A percentile compares a stretch with the other conserved stretches of the same genome.
Conservation (phyloP, 495 filamentous ascomycete genomes). For the Xylaria palmicola region DNA sequence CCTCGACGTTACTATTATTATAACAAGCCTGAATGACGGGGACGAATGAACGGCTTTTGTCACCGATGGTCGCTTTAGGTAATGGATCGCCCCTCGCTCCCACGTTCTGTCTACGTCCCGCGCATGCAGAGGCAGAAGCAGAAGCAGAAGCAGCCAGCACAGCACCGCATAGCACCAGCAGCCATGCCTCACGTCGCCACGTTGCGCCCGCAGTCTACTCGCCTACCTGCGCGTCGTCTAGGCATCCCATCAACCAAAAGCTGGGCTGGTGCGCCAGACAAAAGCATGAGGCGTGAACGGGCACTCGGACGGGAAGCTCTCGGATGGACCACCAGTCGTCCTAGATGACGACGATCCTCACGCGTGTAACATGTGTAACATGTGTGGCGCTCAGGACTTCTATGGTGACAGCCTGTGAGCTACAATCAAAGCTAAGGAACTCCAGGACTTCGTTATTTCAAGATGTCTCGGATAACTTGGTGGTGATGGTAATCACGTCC, state of each 20-base stretch:
- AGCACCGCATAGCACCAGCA: no score
- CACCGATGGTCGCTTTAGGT: conserved; percentile 1
- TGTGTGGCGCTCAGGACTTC: neutral
- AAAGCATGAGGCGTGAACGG: neutral
- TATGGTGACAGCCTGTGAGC: no score
- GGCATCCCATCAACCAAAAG: neutral
- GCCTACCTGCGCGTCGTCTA: no score
- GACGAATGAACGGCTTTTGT: neutral
- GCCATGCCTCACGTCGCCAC: neutral
- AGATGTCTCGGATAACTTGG: no score
- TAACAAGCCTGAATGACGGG: neutral
- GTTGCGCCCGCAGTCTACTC: neutral
- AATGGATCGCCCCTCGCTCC: conserved; percentile 1
- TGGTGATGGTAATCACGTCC: neutral
- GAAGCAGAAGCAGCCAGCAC: no score
- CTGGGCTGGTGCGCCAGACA: neutral
- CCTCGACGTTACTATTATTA: neutral
- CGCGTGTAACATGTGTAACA: neutral
- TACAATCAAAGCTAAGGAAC: neutral
- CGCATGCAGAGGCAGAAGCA: no score
- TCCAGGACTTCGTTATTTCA: neutral
- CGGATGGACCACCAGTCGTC: neutral
- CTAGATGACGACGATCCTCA: neutral
- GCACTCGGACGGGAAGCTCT: no score
- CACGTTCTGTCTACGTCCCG: no score